These are phyloP conservation scores for Candida gorgasii DNA, from an alignment of 805 yeast species.

Conservation along the genomic window DNA sequence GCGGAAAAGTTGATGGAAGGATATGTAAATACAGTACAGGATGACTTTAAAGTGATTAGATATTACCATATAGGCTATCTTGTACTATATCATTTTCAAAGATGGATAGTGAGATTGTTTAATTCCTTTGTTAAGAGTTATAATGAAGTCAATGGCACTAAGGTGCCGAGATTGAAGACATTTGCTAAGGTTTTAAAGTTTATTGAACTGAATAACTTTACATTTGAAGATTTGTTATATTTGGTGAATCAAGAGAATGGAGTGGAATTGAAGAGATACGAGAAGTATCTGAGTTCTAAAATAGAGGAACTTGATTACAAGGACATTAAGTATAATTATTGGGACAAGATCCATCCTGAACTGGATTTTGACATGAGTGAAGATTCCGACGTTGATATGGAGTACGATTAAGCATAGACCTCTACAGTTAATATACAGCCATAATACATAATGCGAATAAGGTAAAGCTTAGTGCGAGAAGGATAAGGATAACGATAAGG, in stretches of 20 bases:
- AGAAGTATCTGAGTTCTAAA: constrained; percentile 7
- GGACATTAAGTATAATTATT: constrained; percentile 35
- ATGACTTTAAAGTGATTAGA: constrained; percentile 19
- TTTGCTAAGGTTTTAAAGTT: constrained; percentile 27
- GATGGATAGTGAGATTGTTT: constrained; percentile 38
- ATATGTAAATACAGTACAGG: constrained; percentile 9
- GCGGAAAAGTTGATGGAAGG: constrained; percentile 17
- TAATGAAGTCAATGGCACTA: constrained; percentile 20
- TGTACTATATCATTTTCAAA: constrained; percentile 29
- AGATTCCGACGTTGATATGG: constrained; percentile 3
- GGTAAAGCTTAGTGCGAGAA: too few relatives aligned
- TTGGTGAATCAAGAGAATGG: constrained; percentile 30
- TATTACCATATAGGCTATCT: constrained; percentile 29
- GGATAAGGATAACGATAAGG: too few relatives aligned
- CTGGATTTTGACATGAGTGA: constrained; percentile 11
- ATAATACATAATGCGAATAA: too few relatives aligned
- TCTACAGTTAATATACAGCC: too few relatives aligned
- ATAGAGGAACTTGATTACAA: constrained; percentile 11
- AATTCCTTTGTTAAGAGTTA: constrained; percentile 33
- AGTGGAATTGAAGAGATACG: constrained; percentile 19
- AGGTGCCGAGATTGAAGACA: constrained; percentile 19
- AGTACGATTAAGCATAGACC: background rate
- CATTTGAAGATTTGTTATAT: constrained; percentile 22
- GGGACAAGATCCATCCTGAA: constrained; percentile 31
- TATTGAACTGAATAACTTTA: constrained; percentile 20